phyloP scores from a whole-genome alignment of 2,329 filamentous ascomycete genomes.

The Fusarium mexicanum region DNA sequence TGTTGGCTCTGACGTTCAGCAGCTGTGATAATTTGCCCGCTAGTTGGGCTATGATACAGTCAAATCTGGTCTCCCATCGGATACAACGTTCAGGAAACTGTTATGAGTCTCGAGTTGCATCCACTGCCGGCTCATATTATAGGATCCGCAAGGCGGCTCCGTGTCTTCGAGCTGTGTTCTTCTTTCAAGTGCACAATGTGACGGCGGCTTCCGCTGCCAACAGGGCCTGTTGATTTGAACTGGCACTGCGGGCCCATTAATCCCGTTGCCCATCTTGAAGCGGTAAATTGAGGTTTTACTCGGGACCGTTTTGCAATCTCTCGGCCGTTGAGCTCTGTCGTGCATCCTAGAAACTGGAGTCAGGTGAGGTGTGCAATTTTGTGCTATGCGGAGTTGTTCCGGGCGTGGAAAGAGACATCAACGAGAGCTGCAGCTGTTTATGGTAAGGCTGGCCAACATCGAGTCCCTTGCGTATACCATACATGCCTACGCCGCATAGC shows the following conservation, averaged over 20 bases:
- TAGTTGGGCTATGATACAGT: slow-evolving; percentile 10
- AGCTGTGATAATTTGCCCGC: not conserved
- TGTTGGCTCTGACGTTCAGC: not conserved
- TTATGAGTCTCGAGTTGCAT: slow-evolving; percentile 20
- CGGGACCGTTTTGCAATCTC: slow-evolving; percentile 20
- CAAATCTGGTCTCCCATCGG: slow-evolving; percentile 6
- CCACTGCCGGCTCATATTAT: slow-evolving; percentile 25
- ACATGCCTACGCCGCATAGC: slow-evolving; percentile 5
- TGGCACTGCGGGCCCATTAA: slow-evolving; percentile 34
- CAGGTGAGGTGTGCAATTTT: slow-evolving; percentile 7
- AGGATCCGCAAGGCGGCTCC: slow-evolving; percentile 39
- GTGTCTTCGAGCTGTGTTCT: slow-evolving; percentile 18
- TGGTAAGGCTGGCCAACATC: slow-evolving; percentile 14
- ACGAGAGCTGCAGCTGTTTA: slow-evolving; percentile 9
- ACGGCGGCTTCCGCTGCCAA: slow-evolving; percentile 35
- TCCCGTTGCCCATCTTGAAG: slow-evolving; percentile 30
- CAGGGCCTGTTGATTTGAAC: slow-evolving; percentile 32
- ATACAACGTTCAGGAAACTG: slow-evolving; percentile 17
- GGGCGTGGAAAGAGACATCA: slow-evolving; percentile 8
- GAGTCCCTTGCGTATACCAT: slow-evolving; percentile 37
- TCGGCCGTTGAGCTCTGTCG: slow-evolving; percentile 8
- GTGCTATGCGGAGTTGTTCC: slow-evolving; percentile 33
- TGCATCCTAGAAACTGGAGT: not conserved
- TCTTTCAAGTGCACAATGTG: slow-evolving; percentile 23
- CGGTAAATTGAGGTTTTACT: slow-evolving; percentile 20